phyloP scores from a whole-genome alignment of 192 early-diverging fungal species.

The Tieghemiomyces parasiticus region DNA sequence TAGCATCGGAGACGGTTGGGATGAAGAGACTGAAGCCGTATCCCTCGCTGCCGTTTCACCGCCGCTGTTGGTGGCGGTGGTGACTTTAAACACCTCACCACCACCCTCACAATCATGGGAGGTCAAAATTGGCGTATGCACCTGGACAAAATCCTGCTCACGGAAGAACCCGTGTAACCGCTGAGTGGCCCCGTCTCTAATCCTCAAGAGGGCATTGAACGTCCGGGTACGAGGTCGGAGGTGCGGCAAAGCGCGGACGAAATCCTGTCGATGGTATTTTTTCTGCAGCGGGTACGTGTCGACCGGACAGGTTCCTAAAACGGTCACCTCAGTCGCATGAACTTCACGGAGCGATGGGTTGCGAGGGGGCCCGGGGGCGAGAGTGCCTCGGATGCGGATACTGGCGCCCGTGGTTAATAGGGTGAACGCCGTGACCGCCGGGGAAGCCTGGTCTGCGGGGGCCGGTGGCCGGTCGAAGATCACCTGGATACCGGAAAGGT shows the following conservation, averaged over 20 bases:
- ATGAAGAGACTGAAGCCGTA: background rate
- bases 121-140: conserved; percentile 73
- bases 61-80: background rate
- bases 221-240: conserved; percentile 61
- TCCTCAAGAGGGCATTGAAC: conserved; percentile 52
- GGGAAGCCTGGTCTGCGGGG: conserved; percentile 3
- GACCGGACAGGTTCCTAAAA: conserved; percentile 41
- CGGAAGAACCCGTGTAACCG: conserved; percentile 60
- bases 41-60: background rate
- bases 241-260: conserved; percentile 61
- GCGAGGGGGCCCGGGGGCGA: conserved; percentile 48
- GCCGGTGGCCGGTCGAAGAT: conserved; percentile 21
- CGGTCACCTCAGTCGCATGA: conserved; percentile 31
- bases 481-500: conserved; percentile 51
- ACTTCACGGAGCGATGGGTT: conserved; percentile 62
- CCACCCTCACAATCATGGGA: conserved; percentile 82
- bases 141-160: conserved; percentile 52
- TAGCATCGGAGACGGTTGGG: background rate
- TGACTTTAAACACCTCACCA: conserved; percentile 66
- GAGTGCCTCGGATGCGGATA: conserved; percentile 48
- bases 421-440: background rate
- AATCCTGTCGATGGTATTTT: conserved; percentile 58
- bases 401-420: conserved; percentile 12
- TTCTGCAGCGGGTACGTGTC: conserved; percentile 81
- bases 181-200: conserved; percentile 45